Base-by-base conservation (phyloP, 2,329 filamentous ascomycete genomes). In the Arthrobotrys entomopaga region DNA sequence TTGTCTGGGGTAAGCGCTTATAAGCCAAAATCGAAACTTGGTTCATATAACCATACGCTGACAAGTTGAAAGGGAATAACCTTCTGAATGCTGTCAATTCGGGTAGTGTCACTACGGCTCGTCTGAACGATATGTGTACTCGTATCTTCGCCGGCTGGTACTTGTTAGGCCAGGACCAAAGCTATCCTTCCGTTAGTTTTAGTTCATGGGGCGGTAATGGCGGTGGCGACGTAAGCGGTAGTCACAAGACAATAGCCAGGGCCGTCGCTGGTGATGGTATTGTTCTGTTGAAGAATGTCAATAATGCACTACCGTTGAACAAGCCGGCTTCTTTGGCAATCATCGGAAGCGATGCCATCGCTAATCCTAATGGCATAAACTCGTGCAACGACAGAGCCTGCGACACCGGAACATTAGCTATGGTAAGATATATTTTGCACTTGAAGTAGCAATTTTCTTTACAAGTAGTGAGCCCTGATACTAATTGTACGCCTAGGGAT, bases 91-190 rank as follows among this genome's bases (percentile, higher is more conserved):
- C 91, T 0, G 89, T 97, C 4, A 82, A 96, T 78, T 97, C 98
- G 80, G 93, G 93, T 40, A 97, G 93, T 0, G 84, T 98, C 34
- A 92, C 94, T 0, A 88, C 91, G 77, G 96, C 91, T 86, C 88
- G 94, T 58, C 81, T 98, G 8, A 93, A 97, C 78, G 95, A 98
- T 80, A 96, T 97, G 90, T 91, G 88, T 3, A 90, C 92, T 81
- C 89, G 95, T 78, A 96, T 91, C 80, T 89, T 90, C 87, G 85
- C 89, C 3, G 84, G 88, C 46, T 88, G 86, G 87, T 88, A 85
- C 73, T 82, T 86, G 79, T 76, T 87, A 50, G 87, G 86, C 15
- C 88, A 90, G 78, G 87, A 89, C 77, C 78, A 85, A 67, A 82
- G 85, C 77, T 87, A 84, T 71, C 86, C 86, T 0, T 80, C 81